Evolutionary conservation across 176 grass and related monocot genomes (phyloP), one percentile per base, ranked within the genome.

Genomic region (Dendrocalamus sinicus): DNA sequence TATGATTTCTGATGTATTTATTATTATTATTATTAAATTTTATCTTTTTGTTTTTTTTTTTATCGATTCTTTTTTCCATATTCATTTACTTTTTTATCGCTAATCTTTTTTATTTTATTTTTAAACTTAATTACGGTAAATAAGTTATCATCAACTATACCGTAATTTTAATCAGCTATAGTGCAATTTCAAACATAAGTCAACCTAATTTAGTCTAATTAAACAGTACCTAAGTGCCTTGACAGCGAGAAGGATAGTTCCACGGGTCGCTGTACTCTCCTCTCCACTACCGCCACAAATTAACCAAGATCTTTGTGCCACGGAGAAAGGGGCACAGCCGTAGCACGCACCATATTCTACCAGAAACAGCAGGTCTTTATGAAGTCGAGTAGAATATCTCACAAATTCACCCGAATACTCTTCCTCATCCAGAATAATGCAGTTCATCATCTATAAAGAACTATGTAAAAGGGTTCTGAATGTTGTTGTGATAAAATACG

Each of bases 291-390:
- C 2, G 17, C 83, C 83, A 77, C 83, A 77, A 77, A 68, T 41
- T 19, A 52, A 32, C 9, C 40, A 53, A 86, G 67, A 86, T 79
- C 72, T 72, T 57, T 81, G n/a, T 43, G 41, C 8, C 20, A 58
- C 17, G 1, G 8, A 40, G 12, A 20, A 39, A 77, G 40, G 58
- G 17, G 22, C 12, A 30, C n/a, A 73, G 10, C 20, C 0, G 15
- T 14, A 9, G 32, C 37, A 58, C 2, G 10, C 52, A 19, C 4
- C 73, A 67, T 67, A 81, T 32, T 57, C 46, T 30, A 75, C n/a
- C 44, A 80, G 55, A 19, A 54, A 28, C 32, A 53, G 19, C 23
- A 74, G 20, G 58, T 78, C 9, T 47, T 44, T 37, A 78, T 16
- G 41, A 32, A 35, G 16, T 15, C 47, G 6, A 39, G 20, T 63